These are phyloP conservation scores for Diaporthe aspalathi DNA, from an alignment of 2,329 filamentous ascomycete genomes.

Conservation along the genomic window DNA sequence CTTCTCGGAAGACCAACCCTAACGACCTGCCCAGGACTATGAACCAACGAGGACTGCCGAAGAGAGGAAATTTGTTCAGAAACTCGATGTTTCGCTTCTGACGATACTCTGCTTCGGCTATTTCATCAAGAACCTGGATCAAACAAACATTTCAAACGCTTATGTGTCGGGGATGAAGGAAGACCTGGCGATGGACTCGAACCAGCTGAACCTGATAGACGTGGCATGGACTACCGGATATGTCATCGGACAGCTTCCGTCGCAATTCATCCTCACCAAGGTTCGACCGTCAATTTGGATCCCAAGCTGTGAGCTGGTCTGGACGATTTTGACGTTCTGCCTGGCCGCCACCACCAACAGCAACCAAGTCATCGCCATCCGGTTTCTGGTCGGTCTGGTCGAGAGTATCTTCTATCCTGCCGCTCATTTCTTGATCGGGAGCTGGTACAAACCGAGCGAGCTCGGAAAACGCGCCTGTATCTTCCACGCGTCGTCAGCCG, in stretches of 20 bases:
- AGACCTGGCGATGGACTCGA: conserved; percentile 62
- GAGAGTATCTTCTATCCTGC: conserved; percentile 53
- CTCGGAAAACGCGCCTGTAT: conserved; percentile 56
- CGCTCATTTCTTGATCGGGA: conserved; percentile 53
- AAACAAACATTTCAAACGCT: conserved; percentile 50
- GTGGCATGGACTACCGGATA: conserved; percentile 72
- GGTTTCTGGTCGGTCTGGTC: conserved; percentile 57
- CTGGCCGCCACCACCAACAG: conserved; percentile 53
- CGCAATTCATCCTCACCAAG: conserved; percentile 54
- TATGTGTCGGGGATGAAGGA: conserved; percentile 60
- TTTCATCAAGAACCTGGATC: conserved; percentile 54
- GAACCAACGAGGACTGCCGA: conserved; percentile 44
- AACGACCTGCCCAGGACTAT: conserved; percentile 31
- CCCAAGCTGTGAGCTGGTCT: conserved; percentile 53
- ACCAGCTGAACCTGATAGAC: conserved; percentile 64
- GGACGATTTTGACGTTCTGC: conserved; percentile 50
- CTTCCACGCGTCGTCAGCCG: conserved; percentile 52
- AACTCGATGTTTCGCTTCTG: conserved; percentile 51
- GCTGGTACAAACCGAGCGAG: conserved; percentile 58
- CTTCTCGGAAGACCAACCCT: background rate
- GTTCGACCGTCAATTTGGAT: conserved; percentile 57
- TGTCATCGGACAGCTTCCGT: conserved; percentile 59
- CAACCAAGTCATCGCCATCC: conserved; percentile 52
- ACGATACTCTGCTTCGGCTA: conserved; percentile 52
- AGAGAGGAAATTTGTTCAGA: conserved; percentile 49